phyloP scores from a whole-genome alignment of 441 rosid genomes.

The Croton laevigatus region DNA sequence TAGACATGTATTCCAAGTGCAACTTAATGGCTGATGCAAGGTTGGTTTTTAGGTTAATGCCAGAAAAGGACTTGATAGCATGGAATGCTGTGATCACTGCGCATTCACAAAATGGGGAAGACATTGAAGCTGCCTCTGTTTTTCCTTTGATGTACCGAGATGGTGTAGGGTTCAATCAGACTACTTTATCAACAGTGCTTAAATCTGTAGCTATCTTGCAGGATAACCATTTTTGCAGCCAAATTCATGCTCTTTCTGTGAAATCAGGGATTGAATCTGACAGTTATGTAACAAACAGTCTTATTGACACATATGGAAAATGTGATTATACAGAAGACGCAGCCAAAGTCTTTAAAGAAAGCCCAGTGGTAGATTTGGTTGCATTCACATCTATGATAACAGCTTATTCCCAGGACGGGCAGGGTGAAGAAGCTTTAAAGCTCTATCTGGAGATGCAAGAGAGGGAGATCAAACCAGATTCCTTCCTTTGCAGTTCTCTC shows the following conservation, averaged over 20 bases:
- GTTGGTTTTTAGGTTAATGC: slow-evolving; percentile 40
- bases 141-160: slow-evolving; percentile 44
- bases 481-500: slow-evolving; percentile 63
- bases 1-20: slow-evolving; percentile 61
- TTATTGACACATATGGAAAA: slow-evolving; percentile 66
- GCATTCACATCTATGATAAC: slow-evolving; percentile 61
- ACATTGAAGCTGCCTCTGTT: slow-evolving; percentile 43
- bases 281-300: slow-evolving; percentile 50
- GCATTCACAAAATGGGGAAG: slow-evolving; percentile 49
- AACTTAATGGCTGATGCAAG: slow-evolving; percentile 40
- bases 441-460: slow-evolving; percentile 49
- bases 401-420: slow-evolving; percentile 54
- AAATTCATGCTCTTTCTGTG: slow-evolving; percentile 46
- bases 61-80: slow-evolving; percentile 48
- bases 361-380: slow-evolving; percentile 41
- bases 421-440: slow-evolving; percentile 69
- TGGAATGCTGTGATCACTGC: slow-evolving; percentile 69
- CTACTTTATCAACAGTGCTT: slow-evolving; percentile 58
- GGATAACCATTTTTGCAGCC: slow-evolving; percentile 35
- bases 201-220: slow-evolving; percentile 52
- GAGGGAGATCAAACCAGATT: slow-evolving; percentile 47
- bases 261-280: slow-evolving; percentile 51
- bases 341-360: slow-evolving; percentile 37
- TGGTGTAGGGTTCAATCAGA: slow-evolving; percentile 54
- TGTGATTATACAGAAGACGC: slow-evolving; percentile 47